Percentiles rank a stretch among this genome's conserved stretches.
Evolutionary conservation across 108 stramenopile species (phyloP).

Genomic region (Schizochytrium sp.): DNA sequence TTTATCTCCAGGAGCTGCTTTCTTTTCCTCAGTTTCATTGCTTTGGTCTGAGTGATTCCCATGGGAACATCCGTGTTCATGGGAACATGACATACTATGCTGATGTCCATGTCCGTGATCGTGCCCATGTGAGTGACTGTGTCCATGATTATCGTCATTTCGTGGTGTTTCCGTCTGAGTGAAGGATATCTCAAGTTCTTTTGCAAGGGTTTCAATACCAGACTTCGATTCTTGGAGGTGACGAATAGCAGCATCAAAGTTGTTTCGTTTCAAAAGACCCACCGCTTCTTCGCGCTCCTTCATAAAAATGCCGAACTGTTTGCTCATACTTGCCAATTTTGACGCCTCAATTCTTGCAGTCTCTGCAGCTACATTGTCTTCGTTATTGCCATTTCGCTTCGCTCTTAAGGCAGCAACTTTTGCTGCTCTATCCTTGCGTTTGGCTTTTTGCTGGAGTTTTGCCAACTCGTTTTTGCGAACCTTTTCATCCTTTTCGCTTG

Average conservation of each 20-base stretch:
- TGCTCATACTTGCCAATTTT: not conserved
- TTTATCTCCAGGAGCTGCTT: not conserved
- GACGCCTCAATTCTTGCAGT: not conserved
- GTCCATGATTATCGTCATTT: not conserved
- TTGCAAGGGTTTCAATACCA: not conserved
- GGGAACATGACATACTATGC: not conserved
- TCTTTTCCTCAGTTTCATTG: not conserved
- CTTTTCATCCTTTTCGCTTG: not conserved
- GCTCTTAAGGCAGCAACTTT: constrained; percentile 37
- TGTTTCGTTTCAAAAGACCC: not conserved
- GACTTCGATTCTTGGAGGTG: not conserved
- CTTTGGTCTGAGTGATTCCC: not conserved
- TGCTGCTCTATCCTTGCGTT: constrained; percentile 29
- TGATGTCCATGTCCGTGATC: not conserved
- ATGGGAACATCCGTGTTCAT: not conserved
- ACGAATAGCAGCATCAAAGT: not conserved
- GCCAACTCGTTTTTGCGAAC: constrained; percentile 17
- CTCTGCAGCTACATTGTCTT: not conserved
- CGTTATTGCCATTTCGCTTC: not conserved
- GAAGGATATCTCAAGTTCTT: not conserved
- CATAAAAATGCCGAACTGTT: not conserved
- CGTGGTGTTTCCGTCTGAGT: not conserved
- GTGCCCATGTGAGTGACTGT: constrained; percentile 19
- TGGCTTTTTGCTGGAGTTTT: not conserved
- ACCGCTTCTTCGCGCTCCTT: not conserved